Evolutionary conservation across 192 early-diverging fungal species (phyloP).

Genomic region (Gryganskiella cystojenkinii): DNA sequence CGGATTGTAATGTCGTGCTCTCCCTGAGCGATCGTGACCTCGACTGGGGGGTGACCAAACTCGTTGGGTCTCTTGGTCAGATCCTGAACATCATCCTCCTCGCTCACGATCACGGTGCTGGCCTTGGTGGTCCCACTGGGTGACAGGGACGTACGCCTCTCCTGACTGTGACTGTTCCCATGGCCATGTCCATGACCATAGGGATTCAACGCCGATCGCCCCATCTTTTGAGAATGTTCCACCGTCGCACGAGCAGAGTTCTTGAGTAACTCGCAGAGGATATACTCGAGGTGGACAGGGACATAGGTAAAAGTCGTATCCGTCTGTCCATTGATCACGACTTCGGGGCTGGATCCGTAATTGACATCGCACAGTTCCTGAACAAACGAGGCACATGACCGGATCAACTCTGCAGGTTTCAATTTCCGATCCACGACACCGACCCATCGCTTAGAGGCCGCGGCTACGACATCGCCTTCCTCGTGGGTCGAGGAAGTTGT

Average conservation of each 20-base stretch:
- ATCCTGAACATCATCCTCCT: slow-evolving; percentile 25
- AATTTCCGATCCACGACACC: slow-evolving; percentile 89
- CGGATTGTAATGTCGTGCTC: slow-evolving; percentile 82
- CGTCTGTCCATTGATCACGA: slow-evolving; percentile 71
- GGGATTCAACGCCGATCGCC: slow-evolving; percentile 25
- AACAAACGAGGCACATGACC: slow-evolving; percentile 76
- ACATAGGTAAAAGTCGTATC: slow-evolving; percentile 84
- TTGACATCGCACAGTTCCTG: slow-evolving; percentile 91
- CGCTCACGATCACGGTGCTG: slow-evolving; percentile 22
- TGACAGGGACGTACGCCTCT: neutral
- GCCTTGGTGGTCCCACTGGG: neutral
- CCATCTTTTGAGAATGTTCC: slow-evolving; percentile 64
- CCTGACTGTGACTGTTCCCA: too few relatives aligned
- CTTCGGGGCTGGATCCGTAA: slow-evolving; percentile 84
- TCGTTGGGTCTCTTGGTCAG: slow-evolving; percentile 48
- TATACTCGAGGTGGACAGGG: slow-evolving; percentile 94
- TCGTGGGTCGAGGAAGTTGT: too few relatives aligned
- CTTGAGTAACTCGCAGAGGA: slow-evolving; percentile 90
- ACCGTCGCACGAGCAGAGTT: slow-evolving; percentile 92
- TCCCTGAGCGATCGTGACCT: slow-evolving; percentile 84
- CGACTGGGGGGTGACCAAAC: slow-evolving; percentile 75
- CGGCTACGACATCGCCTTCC: neutral
- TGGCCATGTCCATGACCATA: neutral
- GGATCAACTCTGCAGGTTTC: slow-evolving; percentile 72
- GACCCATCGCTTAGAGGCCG: slow-evolving; percentile 56